Evolutionary conservation across 192 early-diverging fungal genomes (phyloP), one percentile per base, ranked within the genome.

Genomic region (Phlyctochytrium bullatum): DNA sequence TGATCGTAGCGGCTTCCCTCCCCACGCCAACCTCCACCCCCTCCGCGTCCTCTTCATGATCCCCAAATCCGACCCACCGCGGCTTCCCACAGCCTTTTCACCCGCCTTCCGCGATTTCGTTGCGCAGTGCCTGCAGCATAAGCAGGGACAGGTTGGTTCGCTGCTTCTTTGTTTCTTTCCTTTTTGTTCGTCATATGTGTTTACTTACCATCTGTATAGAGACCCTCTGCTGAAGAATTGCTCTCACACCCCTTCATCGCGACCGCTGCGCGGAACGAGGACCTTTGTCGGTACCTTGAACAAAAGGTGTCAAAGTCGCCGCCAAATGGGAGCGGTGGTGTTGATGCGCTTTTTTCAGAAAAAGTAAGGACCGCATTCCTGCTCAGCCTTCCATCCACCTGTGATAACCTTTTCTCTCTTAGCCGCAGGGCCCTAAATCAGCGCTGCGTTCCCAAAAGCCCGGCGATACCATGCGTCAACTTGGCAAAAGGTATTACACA

Each of bases 41-140:
- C 92, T 94, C 87, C 90, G 90, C 73, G 94, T 90, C 16, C 78
- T 99, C 35, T 94, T 98, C 68, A 77, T 94, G 50, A 98, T 97
- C 61, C 94, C 93, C 28, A 91, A 94, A 72, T 91, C 92, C 56
- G 86, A 89, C 23, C 93, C 97, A 20, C 95, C 96, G 36, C 68
- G 73, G 59, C 79, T 98, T 36, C 90, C 88, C 34, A 87, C 89
- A 1, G 75, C 70, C 17, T 96, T 88, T 71, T 88, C 89, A 34
- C 89, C 87, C 72, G 66, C 82, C 0, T 96, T 99, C 80, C 89
- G 91, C 67, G 95, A 97, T 51, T 97, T 99, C 82, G 84, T 98
- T 6, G 66, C 80, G 3, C 64, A 86, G 1, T 99, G 97, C 73
- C 75, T 98, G 17, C 89, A 96, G 60, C 92, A 90, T 68, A 91